Conservation (phyloP, 2,329 filamentous ascomycete genomes). For the Curvularia spicifera region DNA sequence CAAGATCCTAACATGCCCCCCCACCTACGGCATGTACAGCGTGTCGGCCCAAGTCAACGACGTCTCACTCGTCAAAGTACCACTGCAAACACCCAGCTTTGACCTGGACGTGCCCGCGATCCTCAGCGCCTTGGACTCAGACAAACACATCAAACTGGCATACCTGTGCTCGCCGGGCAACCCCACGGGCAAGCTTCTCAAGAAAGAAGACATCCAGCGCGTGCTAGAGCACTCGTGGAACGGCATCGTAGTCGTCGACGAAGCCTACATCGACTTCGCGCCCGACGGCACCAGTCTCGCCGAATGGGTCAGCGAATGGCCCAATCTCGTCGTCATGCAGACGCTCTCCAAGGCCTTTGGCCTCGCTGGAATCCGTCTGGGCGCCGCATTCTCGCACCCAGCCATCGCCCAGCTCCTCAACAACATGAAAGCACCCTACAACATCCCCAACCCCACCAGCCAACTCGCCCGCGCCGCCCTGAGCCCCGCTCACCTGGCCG, state of each 20-base stretch:
- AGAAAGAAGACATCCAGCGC: constrained; percentile 73
- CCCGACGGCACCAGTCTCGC: constrained; percentile 79
- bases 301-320: constrained; percentile 90
- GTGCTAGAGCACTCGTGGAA: constrained; percentile 94
- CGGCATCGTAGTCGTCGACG: constrained; percentile 89
- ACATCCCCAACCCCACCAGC: constrained; percentile 87
- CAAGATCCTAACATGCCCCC: constrained; percentile 91
- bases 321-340: constrained; percentile 97
- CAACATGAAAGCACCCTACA: constrained; percentile 94
- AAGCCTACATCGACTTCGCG: constrained; percentile 96
- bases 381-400: constrained; percentile 79
- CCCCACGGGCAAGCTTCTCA: constrained; percentile 81
- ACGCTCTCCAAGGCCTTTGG: constrained; percentile 98
- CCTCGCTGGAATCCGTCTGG: constrained; percentile 89
- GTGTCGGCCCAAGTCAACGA: constrained; percentile 97
- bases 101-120: constrained; percentile 73
- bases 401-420: constrained; percentile 83
- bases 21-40: constrained; percentile 98
- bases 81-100: constrained; percentile 77
- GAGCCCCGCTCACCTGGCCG: constrained; percentile 67
- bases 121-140: constrained; percentile 66
- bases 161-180: constrained; percentile 97
- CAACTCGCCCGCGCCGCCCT: constrained; percentile 79
- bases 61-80: constrained; percentile 83
- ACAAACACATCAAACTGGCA: constrained; percentile 77